Base-by-base conservation (phyloP, 2,329 filamentous ascomycete species). In the Peltaster fructicola region DNA sequence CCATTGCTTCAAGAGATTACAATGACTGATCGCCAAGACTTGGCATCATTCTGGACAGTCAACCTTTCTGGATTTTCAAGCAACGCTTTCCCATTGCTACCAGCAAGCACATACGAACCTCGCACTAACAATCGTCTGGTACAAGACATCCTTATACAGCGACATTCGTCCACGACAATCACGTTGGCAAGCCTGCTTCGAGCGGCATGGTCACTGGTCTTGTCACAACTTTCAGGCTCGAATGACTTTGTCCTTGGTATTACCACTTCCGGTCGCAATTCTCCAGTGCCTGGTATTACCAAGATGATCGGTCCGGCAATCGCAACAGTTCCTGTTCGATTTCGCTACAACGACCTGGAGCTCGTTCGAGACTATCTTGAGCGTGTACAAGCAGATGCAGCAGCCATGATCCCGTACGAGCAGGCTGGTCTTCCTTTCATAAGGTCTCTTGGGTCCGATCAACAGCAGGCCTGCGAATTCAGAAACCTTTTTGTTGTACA, bases 401-500 rank as follows among this genome's bases (percentile, higher is more conserved):
- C 45, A 2, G 42, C 44, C 7, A 40, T 41, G 9, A 48, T 50
- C 12, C 46, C 46, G 4, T 40, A 50, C 26, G 45, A 54, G 29
- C 51, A 54, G 15, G 34, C 43, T 23, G 51, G 51, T 6, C 35
- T 51, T 17, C 44, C 50, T 11, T 41, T 50, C 14, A 53, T 54
- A 20, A 43, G 45, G 15, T 41, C 43, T 8, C 39, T 53, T 8
- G 66, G 62, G 36, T 49, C 56, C 1, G 64, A 68, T 29, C 59
- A 61, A 4, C 52, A 60, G 7, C 53, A 64, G 30, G 65, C 65
- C 3, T 69, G 65, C 36, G 59, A 68, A 32, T 53, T 68, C 22
- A 56, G 59, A 5, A 67, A 62, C 1, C 57, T 64, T 6, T 43
- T 71, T 2, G 60, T 68, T 0, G 54, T 70, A 13, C 64, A 69